A percentile compares a stretch with the other conserved stretches of the same genome.
Conservation (phyloP, 805 yeast genomes). For the Lachancea mirantina region DNA sequence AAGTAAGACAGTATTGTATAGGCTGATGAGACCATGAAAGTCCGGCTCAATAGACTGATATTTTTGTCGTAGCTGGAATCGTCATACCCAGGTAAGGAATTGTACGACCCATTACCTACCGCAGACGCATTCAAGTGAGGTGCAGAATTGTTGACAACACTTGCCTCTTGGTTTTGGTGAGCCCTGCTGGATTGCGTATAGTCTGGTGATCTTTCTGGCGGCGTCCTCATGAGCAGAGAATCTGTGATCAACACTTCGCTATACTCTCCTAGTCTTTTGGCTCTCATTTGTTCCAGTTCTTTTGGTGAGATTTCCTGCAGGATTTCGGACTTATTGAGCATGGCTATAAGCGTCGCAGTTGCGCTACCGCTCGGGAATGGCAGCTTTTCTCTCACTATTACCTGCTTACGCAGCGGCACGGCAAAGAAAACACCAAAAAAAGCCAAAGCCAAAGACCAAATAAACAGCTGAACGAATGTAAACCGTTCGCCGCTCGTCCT, state of each 20-base stretch:
- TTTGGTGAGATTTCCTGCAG: slow-evolving; percentile 28
- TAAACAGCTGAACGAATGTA: slow-evolving; percentile 46
- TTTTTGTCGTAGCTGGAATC: slow-evolving; percentile 42
- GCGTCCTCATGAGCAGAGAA: not conserved
- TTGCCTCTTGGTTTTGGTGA: slow-evolving; percentile 1
- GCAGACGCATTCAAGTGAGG: too few species aligned
- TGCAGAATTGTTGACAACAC: too few species aligned
- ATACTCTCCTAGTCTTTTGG: slow-evolving; percentile 20
- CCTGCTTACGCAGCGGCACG: slow-evolving; percentile 77
- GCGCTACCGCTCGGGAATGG: slow-evolving; percentile 96
- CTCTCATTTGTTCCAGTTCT: slow-evolving; percentile 32
- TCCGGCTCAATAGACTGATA: slow-evolving; percentile 47
- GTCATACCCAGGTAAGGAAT: too few species aligned
- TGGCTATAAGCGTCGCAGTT: slow-evolving; percentile 87
- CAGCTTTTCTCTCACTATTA: slow-evolving; percentile 76
- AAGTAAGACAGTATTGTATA: slow-evolving; percentile 72
- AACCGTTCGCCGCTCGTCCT: slow-evolving; percentile 30
- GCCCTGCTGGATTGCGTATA: not conserved
- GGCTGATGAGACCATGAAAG: slow-evolving; percentile 61
- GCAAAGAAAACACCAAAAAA: slow-evolving; percentile 96
- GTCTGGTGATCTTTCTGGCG: not conserved
- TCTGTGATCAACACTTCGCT: slow-evolving; percentile 21
- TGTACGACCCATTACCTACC: too few species aligned
- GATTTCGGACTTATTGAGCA: slow-evolving; percentile 65
- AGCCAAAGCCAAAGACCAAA: slow-evolving; percentile 85